Conservation (phyloP, 441 rosid genomes). For the Syzygium malaccense region DNA sequence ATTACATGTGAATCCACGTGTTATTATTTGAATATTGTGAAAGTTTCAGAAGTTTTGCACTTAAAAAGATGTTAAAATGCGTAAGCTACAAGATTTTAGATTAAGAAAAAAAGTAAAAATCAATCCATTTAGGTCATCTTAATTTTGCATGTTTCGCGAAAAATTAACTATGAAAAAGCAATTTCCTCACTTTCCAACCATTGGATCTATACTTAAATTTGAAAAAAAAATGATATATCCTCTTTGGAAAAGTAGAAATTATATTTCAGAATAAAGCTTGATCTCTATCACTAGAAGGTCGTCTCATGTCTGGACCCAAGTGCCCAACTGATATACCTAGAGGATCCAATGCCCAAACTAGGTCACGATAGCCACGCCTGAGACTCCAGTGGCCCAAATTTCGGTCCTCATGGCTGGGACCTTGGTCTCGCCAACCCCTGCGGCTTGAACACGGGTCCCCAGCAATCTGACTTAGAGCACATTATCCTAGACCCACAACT, state of each 20-base stretch:
- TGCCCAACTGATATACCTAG: neutral
- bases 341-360: rapidly evolving
- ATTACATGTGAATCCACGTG: neutral
- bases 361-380: neutral
- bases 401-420: neutral
- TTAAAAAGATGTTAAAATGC: neutral
- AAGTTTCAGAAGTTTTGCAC: neutral
- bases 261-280: neutral
- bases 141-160: neutral
- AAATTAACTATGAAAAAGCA: neutral
- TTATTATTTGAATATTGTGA: neutral
- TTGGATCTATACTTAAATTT: neutral
- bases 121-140: neutral
- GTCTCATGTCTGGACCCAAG: rapidly evolving
- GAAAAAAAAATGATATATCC: neutral
- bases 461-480: rapidly evolving
- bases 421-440: neutral
- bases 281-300: neutral
- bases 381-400: rapidly evolving
- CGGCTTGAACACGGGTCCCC: rapidly evolving
- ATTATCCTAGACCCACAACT: neutral
- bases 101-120: neutral
- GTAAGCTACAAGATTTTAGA: neutral
- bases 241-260: neutral
- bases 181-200: neutral